Evolutionary conservation across 140 eudicot genomes (phyloP), one percentile per base, ranked within the genome.

Genomic region (Senecio squalidus): DNA sequence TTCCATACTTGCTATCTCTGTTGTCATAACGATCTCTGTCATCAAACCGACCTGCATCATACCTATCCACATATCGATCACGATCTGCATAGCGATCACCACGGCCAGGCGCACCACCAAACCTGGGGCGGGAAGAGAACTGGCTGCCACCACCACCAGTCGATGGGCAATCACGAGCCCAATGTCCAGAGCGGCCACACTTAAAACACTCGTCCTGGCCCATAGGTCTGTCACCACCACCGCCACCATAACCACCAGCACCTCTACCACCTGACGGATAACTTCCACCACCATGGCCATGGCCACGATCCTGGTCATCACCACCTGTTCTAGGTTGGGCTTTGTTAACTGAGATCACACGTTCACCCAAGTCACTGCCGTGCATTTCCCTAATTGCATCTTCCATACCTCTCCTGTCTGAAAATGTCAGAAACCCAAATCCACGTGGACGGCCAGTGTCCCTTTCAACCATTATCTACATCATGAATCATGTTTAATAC

Each of bases 371-470:
- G 66, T 89, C 97, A 67, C 78, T 70, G 30, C 89, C 95, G 30
- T 87, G 78, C 96, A 87, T 92, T 55, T 84, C 96, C 47, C 96
- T 84, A 38, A 92, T 87, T 6, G 96, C 96, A 64, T 92, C 98
- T 72, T 92, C 96, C 96, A 87, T 82, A 23, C 84, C 88, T 20
- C 95, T 71, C n/a, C 93, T 81, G 56, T 92, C 96, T 41, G 96
- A 84, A 84, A 81, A 92, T 10, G 98, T 92, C 76, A 92, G 64
- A 69, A 92, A 92, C 45, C 96, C 98, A 67, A 92, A 92, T 57
- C 98, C 98, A 53, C 96, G 98, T 65, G 98, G 95, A 30, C 96
- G 95, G 21, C 95, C 95, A 7, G 98, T 87, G 40, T 87, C 95
- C 73, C 98, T 87, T 76, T 92, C 98, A 66, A 76, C 62, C 98